These are phyloP conservation scores for Tagetes erecta DNA, from an alignment of 129 eudicot species.

Conservation along the genomic window DNA sequence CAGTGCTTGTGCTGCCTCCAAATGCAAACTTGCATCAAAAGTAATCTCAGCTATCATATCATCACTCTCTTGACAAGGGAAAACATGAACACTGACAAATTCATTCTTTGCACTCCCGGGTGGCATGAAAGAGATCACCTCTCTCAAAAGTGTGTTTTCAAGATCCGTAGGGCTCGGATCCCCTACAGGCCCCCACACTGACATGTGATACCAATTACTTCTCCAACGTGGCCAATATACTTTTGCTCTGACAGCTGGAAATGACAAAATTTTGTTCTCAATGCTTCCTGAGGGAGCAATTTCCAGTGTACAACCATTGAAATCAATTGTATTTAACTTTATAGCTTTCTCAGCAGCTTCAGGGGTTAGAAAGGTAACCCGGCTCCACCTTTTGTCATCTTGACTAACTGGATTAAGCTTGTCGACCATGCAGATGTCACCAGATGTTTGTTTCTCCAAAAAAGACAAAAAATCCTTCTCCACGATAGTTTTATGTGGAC, in stretches of 20 bases:
- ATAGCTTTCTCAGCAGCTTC: conserved; percentile 68
- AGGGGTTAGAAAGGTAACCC: conserved; percentile 71
- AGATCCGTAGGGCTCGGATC: conserved; percentile 51
- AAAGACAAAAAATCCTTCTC: conserved; percentile 68
- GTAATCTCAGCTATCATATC: conserved; percentile 58
- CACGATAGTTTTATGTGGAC: conserved; percentile 36
- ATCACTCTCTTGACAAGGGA: conserved; percentile 44
- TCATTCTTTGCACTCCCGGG: conserved; percentile 49
- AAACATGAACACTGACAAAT: conserved; percentile 61
- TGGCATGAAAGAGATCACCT: conserved; percentile 74
- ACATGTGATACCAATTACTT: conserved; percentile 22
- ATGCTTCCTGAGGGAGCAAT: conserved; percentile 47
- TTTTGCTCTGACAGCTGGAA: conserved; percentile 73
- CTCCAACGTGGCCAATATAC: conserved; percentile 84
- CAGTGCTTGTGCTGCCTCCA: conserved; percentile 95
- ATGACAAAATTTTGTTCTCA: conserved; percentile 49
- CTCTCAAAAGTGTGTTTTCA: conserved; percentile 75
- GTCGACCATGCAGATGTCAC: conserved; percentile 60
- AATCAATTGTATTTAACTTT: conserved; percentile 36
- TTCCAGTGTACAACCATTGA: conserved; percentile 43
- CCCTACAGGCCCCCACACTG: conserved; percentile 45
- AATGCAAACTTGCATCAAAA: conserved; percentile 87
- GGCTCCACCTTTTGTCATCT: conserved; percentile 77
- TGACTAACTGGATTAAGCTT: conserved; percentile 43
- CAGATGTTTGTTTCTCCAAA: conserved; percentile 47